Percentiles rank a stretch among this genome's conserved stretches.
phyloP scores from a whole-genome alignment of 2,329 filamentous ascomycete genomes.

The Beauveria asiatica region DNA sequence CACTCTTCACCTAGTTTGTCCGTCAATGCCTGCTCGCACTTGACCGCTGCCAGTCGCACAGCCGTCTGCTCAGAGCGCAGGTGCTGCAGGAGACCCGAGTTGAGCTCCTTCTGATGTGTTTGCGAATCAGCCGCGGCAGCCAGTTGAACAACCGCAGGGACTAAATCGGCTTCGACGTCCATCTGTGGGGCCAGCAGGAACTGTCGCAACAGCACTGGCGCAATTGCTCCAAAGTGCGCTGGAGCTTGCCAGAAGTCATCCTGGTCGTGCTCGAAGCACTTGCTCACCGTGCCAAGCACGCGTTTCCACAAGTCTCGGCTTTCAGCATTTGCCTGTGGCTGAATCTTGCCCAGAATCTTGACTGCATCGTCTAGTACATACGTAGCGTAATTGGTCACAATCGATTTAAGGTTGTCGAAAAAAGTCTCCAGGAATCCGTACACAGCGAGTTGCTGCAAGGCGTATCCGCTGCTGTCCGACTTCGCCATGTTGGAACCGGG shows the following conservation, averaged over 20 bases:
- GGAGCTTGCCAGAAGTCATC: conserved; percentile 95
- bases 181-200: conserved; percentile 40
- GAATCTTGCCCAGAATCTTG: conserved; percentile 45
- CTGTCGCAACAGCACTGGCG: conserved; percentile 60
- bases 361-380: conserved; percentile 74
- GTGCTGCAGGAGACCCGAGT: conserved; percentile 66
- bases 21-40: conserved; percentile 72
- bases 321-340: conserved; percentile 37
- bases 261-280: conserved; percentile 80
- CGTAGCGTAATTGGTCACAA: conserved; percentile 84
- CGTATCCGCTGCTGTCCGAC: conserved; percentile 48
- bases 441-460: conserved; percentile 62
- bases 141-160: conserved; percentile 71
- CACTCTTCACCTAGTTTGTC: conserved; percentile 84
- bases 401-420: conserved; percentile 81
- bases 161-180: conserved; percentile 44
- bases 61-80: conserved; percentile 64
- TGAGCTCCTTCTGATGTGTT: conserved; percentile 86
- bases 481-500: conserved; percentile 52
- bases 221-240: conserved; percentile 70
- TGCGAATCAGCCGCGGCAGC: conserved; percentile 73
- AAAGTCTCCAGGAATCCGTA: conserved; percentile 75
- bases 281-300: conserved; percentile 62
- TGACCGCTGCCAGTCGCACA: conserved; percentile 73
- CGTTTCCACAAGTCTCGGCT: conserved; percentile 57